phyloP scores from a whole-genome alignment of 2,329 filamentous ascomycete species.

The Epichloe brachyelytri region DNA sequence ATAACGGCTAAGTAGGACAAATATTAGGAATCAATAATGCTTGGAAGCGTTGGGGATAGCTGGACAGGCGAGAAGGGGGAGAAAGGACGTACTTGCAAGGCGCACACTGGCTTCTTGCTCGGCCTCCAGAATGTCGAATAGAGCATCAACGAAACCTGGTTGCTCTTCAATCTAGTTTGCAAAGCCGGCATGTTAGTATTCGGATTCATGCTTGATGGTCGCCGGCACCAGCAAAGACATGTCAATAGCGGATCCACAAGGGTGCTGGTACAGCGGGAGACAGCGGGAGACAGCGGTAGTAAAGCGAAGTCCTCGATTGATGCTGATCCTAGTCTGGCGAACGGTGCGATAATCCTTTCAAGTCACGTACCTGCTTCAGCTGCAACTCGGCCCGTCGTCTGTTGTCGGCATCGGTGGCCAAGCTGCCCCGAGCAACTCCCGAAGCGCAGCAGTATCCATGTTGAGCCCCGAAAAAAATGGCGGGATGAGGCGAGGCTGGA shows the following conservation, averaged over 20 bases:
- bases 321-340: neutral
- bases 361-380: slow-evolving; percentile 58
- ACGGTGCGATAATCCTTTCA: neutral
- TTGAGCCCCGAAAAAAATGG: slow-evolving; percentile 2
- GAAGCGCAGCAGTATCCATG: slow-evolving; percentile 66
- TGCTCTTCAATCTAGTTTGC: slow-evolving; percentile 67
- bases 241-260: neutral
- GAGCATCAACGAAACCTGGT: slow-evolving; percentile 77
- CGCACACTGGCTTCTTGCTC: slow-evolving; percentile 79
- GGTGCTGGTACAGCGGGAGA: neutral
- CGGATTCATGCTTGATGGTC: neutral
- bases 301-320: too few relatives aligned
- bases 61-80: slow-evolving; percentile 5
- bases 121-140: slow-evolving; percentile 78
- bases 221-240: neutral
- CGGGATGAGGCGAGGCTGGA: neutral
- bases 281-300: neutral
- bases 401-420: slow-evolving; percentile 61
- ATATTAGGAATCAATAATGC: slow-evolving; percentile 8
- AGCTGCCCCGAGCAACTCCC: slow-evolving; percentile 66
- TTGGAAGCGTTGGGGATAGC: slow-evolving; percentile 1
- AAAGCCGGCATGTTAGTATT: slow-evolving; percentile 3
- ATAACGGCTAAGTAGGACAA: slow-evolving; percentile 57
- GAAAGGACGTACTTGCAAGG: slow-evolving; percentile 61
- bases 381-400: slow-evolving; percentile 68